Evolutionary conservation across 2,329 filamentous ascomycete genomes (phyloP).

Genomic region (Dothiorella sarmentorum): DNA sequence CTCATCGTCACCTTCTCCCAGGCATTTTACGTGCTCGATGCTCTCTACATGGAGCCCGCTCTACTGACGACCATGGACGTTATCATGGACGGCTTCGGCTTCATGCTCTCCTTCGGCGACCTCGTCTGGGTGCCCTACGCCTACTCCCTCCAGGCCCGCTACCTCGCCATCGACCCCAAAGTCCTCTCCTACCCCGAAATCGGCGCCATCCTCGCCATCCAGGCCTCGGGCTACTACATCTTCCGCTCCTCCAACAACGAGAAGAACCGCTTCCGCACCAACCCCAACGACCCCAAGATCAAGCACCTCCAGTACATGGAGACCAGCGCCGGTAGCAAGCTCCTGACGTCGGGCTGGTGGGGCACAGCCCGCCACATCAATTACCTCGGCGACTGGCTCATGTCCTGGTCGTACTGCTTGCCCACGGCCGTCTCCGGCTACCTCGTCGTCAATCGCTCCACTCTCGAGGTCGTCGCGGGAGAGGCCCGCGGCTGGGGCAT

Average conservation of each 20-base stretch:
- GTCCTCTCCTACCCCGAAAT: slow-evolving; percentile 69
- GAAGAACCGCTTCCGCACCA: slow-evolving; percentile 90
- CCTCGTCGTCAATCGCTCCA: slow-evolving; percentile 56
- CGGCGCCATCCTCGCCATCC: slow-evolving; percentile 61
- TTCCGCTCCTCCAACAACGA: slow-evolving; percentile 93
- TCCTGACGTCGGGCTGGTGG: slow-evolving; percentile 91
- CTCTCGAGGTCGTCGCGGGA: slow-evolving; percentile 65
- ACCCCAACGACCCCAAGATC: slow-evolving; percentile 76
- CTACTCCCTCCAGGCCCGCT: slow-evolving; percentile 80
- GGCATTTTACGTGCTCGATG: slow-evolving; percentile 77
- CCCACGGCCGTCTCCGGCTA: slow-evolving; percentile 85
- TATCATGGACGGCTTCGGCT: slow-evolving; percentile 87
- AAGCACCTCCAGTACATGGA: slow-evolving; percentile 80
- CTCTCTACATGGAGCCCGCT: slow-evolving; percentile 80
- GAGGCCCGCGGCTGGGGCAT: slow-evolving; percentile 79
- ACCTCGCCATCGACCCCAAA: slow-evolving; percentile 77
- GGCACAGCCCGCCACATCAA: slow-evolving; percentile 89
- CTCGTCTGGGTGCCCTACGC: slow-evolving; percentile 89
- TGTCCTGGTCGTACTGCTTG: slow-evolving; percentile 85
- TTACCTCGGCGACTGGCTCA: slow-evolving; percentile 92
- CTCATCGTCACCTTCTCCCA: slow-evolving; percentile 75
- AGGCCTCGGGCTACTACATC: slow-evolving; percentile 75
- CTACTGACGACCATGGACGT: slow-evolving; percentile 94
- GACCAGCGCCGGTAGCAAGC: slow-evolving; percentile 75
- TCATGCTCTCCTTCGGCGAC: slow-evolving; percentile 92